Percentiles rank a stretch among this genome's conserved stretches.
Evolutionary conservation across 345 rosid genomes (phyloP).

Genomic region (Syzygium aromaticum): DNA sequence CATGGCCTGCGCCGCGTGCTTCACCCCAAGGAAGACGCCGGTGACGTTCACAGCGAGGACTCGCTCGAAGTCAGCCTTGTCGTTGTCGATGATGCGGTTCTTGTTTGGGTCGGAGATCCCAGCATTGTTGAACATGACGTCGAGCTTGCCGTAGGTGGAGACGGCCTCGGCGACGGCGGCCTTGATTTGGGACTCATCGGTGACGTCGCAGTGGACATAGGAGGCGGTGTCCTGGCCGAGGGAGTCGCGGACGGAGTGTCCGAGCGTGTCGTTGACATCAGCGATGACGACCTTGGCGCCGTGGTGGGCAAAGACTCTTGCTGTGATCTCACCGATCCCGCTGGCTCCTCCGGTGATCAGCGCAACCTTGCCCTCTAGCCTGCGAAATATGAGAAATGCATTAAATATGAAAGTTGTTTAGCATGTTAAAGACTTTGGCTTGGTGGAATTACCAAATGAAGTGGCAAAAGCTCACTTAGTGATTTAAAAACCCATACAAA

Average conservation of each 20-base stretch:
- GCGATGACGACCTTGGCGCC: constrained; percentile 25
- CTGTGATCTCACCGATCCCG: constrained; percentile 19
- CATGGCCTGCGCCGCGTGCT: constrained; percentile 34
- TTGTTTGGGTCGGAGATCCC: constrained; percentile 17
- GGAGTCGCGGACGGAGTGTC: constrained; percentile 8
- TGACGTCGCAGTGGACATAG: constrained; percentile 23
- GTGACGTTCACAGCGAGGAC: constrained; percentile 24
- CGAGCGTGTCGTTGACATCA: constrained; percentile 14
- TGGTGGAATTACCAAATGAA: neutral
- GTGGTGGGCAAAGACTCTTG: constrained; percentile 10
- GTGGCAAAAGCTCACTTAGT: neutral
- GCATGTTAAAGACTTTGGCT: neutral
- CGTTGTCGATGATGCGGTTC: constrained; percentile 24
- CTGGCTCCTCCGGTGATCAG: constrained; percentile 27
- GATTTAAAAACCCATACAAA: neutral
- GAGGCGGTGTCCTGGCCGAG: constrained; percentile 11
- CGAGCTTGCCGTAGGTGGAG: constrained; percentile 26
- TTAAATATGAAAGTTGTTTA: neutral
- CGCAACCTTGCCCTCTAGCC: constrained; percentile 30
- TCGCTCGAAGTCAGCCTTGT: constrained; percentile 26
- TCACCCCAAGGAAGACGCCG: constrained; percentile 35
- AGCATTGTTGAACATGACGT: constrained; percentile 38
- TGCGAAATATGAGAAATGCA: neutral
- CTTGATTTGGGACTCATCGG: constrained; percentile 19
- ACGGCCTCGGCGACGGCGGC: constrained; percentile 18